These are phyloP conservation scores for Melanogaster broomeanus DNA, from an alignment of 768 basidiomycete genomes.

Conservation along the genomic window DNA sequence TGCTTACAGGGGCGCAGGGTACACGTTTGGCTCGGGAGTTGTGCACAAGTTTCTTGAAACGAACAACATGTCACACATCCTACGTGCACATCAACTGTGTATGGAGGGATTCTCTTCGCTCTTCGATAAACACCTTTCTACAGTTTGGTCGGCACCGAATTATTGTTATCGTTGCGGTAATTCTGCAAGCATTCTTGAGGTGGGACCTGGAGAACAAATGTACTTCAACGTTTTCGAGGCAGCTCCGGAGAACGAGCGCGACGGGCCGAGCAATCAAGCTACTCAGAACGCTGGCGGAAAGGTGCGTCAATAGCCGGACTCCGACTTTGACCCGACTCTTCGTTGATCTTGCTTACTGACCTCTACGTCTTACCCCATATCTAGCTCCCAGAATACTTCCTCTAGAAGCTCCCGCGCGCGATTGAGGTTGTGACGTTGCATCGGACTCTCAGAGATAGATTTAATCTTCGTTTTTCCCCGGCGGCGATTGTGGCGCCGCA, in stretches of 20 bases:
- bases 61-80: conserved; percentile 95
- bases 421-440: not conserved
- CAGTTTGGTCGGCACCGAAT: conserved; percentile 98
- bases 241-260: conserved; percentile 95
- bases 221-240: conserved; percentile 99
- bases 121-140: conserved; percentile 92
- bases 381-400: conserved; percentile 83
- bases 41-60: conserved; percentile 96
- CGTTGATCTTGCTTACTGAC: conserved; percentile 1
- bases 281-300: conserved; percentile 71
- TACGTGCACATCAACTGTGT: conserved; percentile 97
- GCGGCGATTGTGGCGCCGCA: conserved; percentile 9
- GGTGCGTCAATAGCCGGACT: conserved; percentile 40
- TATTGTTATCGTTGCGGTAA: conserved; percentile 99
- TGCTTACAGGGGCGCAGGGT: conserved; percentile 83
- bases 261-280: conserved; percentile 81
- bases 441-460: conserved; percentile 6
- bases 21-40: conserved; percentile 97
- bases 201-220: conserved; percentile 83
- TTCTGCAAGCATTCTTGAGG: conserved; percentile 93
- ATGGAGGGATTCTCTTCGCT: conserved; percentile 99
- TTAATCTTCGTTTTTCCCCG: conserved; percentile 8
- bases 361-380: not conserved
- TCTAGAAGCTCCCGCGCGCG: conserved; percentile 28
- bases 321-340: not conserved